Evolutionary conservation across 1,284 basidiomycete genomes (phyloP).

Genomic region (Tilletia walkeri): DNA sequence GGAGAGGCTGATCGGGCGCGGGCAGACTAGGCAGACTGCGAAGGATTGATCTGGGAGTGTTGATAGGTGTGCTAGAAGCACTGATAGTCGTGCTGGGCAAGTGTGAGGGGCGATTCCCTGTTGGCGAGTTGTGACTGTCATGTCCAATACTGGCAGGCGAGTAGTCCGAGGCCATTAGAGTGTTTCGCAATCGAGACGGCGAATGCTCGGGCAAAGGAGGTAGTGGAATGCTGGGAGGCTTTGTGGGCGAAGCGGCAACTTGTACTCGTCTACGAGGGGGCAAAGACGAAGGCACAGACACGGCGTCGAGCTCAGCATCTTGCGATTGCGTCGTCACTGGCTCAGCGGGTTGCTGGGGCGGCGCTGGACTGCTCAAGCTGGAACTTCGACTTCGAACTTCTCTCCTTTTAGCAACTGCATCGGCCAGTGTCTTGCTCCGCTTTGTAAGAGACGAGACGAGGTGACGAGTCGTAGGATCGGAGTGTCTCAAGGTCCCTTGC

Average conservation of each 20-base stretch:
- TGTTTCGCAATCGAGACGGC: too few species aligned
- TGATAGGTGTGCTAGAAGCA: slow-evolving; percentile 3
- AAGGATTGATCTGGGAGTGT: background rate
- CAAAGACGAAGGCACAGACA: too few species aligned
- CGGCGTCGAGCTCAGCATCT: too few species aligned
- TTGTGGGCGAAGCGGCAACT: background rate
- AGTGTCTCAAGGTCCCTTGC: background rate
- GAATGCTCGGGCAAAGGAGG: background rate
- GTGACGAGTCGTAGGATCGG: slow-evolving; percentile 3
- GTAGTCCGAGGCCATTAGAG: too few species aligned
- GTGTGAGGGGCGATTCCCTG: too few species aligned
- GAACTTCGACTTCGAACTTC: background rate
- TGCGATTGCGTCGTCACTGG: too few species aligned
- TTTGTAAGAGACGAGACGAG: slow-evolving; percentile 6
- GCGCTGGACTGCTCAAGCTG: too few species aligned
- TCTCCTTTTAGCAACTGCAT: background rate
- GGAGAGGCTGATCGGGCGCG: too few species aligned
- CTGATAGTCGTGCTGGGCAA: background rate
- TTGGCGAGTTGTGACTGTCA: too few species aligned
- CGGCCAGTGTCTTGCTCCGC: slow-evolving; percentile 4
- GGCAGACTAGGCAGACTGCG: background rate
- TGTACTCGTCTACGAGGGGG: background rate
- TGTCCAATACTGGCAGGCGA: too few species aligned
- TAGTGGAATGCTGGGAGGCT: slow-evolving; percentile 1
- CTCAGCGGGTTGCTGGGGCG: too few species aligned